Conservation (phyloP, 331 rosid species). For the Quercus lobata region DNA sequence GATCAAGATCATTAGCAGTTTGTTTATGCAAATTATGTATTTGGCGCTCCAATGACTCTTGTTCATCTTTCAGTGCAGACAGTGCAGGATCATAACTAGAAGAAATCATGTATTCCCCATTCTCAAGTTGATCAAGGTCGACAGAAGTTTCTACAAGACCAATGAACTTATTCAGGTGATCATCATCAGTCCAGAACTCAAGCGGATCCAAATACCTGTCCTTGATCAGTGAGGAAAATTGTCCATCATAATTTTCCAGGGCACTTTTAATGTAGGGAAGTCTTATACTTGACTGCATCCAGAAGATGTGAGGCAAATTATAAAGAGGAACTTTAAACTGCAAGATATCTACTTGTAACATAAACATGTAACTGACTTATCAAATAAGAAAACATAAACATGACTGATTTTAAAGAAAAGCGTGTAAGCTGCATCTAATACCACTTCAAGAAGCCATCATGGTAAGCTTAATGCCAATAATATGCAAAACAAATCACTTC, state of each 20-base stretch:
- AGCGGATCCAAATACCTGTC: slow-evolving; percentile 61
- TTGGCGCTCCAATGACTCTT: slow-evolving; percentile 64
- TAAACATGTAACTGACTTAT: background rate
- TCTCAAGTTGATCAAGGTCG: slow-evolving; percentile 95
- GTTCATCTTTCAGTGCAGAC: slow-evolving; percentile 60
- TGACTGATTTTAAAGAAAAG: background rate
- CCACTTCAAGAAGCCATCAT: background rate
- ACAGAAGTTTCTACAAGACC: slow-evolving; percentile 82
- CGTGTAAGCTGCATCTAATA: background rate
- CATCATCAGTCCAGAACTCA: slow-evolving; percentile 66
- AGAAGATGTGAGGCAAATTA: slow-evolving; percentile 25
- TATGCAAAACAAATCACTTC: background rate
- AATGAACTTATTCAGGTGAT: slow-evolving; percentile 71
- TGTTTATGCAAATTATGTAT: slow-evolving; percentile 69
- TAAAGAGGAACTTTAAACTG: slow-evolving; percentile 18
- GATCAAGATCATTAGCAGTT: slow-evolving; percentile 88
- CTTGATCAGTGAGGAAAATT: slow-evolving; percentile 65
- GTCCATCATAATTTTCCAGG: slow-evolving; percentile 64
- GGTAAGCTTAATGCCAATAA: background rate
- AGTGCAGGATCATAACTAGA: slow-evolving; percentile 72
- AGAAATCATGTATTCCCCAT: slow-evolving; percentile 90
- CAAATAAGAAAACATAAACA: too few relatives aligned
- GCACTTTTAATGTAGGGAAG: slow-evolving; percentile 75
- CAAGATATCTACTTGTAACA: background rate
- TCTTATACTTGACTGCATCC: slow-evolving; percentile 82